These are phyloP conservation scores for Catunica adiposa DNA, from an alignment of 2,329 filamentous ascomycete genomes.

Conservation along the genomic window DNA sequence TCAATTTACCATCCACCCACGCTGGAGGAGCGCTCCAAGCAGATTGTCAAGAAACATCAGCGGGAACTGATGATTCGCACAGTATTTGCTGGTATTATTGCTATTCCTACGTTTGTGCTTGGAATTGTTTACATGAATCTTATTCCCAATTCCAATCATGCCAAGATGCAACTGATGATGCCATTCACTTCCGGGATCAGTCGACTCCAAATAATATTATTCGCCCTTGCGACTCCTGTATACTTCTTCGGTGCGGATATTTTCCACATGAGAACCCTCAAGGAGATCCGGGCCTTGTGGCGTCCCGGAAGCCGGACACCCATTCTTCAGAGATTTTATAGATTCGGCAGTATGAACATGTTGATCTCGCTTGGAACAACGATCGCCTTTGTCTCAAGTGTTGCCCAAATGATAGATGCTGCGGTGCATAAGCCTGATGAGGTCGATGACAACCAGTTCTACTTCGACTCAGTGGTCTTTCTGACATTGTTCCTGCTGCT, in stretches of 20 bases:
- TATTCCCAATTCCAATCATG: conserved; percentile 40
- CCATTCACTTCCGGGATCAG: conserved; percentile 57
- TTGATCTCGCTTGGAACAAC: conserved; percentile 77
- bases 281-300: conserved; percentile 67
- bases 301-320: conserved; percentile 56
- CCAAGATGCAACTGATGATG: conserved; percentile 50
- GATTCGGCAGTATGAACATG: conserved; percentile 96
- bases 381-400: conserved; percentile 71
- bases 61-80: conserved; percentile 53
- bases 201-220: conserved; percentile 62
- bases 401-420: conserved; percentile 55
- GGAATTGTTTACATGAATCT: conserved; percentile 87
- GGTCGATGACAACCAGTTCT: conserved; percentile 40
- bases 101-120: conserved; percentile 71
- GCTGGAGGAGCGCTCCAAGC: conserved; percentile 63
- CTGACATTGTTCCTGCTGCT: conserved; percentile 71
- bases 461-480: conserved; percentile 90
- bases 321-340: conserved; percentile 59
- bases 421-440: conserved; percentile 28
- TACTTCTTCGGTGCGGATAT: conserved; percentile 77
- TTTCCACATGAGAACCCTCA: conserved; percentile 65
- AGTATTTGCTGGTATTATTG: conserved; percentile 48
- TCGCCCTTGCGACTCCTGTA: conserved; percentile 67
- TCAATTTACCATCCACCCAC: conserved; percentile 65
- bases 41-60: conserved; percentile 55